phyloP scores from a whole-genome alignment of 179 eudicot genomes.

The Beta corolliflora region DNA sequence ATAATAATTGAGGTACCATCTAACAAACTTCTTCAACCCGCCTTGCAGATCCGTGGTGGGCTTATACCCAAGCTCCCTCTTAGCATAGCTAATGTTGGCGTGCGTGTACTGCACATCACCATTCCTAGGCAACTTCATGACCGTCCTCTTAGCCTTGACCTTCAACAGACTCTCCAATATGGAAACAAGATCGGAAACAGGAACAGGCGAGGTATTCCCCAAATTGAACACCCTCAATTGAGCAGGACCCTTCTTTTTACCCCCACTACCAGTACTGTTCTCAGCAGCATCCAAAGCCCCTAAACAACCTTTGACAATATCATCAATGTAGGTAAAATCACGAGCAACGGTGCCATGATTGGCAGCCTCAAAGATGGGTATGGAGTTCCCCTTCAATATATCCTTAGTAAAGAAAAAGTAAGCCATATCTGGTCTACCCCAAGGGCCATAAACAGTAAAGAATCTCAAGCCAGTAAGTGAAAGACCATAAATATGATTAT shows the following conservation, averaged over 20 bases:
- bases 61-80: slow-evolving; percentile 62
- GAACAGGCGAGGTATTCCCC: slow-evolving; percentile 91
- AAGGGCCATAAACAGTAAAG: slow-evolving; percentile 91
- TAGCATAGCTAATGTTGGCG: slow-evolving; percentile 72
- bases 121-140: slow-evolving; percentile 74
- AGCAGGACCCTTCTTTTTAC: slow-evolving; percentile 79
- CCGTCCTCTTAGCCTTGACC: slow-evolving; percentile 68
- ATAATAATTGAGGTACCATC: slow-evolving; percentile 83
- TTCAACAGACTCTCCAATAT: slow-evolving; percentile 73
- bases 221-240: slow-evolving; percentile 82
- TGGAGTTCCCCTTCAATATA: slow-evolving; percentile 66
- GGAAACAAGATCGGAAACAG: slow-evolving; percentile 69
- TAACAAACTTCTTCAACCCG: slow-evolving; percentile 81
- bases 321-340: slow-evolving; percentile 86
- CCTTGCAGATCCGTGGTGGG: slow-evolving; percentile 70
- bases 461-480: slow-evolving; percentile 73
- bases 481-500: slow-evolving; percentile 78
- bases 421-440: slow-evolving; percentile 99
- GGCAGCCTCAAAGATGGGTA: slow-evolving; percentile 63
- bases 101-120: slow-evolving; percentile 82
- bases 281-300: slow-evolving; percentile 81
- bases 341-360: slow-evolving; percentile 86
- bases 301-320: slow-evolving; percentile 90
- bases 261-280: slow-evolving; percentile 88
- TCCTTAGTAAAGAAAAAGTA: slow-evolving; percentile 87